phyloP scores from a whole-genome alignment of 495 filamentous ascomycete genomes.

The Penicillium herquei region DNA sequence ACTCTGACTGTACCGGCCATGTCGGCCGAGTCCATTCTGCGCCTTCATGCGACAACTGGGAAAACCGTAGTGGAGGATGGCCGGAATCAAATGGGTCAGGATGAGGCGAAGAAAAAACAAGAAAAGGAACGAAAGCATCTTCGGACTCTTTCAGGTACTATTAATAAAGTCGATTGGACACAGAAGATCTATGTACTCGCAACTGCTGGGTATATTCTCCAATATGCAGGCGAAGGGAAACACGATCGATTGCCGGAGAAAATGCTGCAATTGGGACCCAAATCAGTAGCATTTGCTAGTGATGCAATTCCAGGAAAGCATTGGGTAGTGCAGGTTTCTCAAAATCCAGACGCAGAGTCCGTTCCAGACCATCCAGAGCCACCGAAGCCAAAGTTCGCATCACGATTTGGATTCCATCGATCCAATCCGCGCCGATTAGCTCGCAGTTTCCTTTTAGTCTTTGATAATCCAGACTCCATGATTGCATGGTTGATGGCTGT shows the following conservation, averaged over 20 bases:
- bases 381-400: slow-evolving; percentile 42
- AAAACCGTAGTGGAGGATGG: slow-evolving; percentile 20
- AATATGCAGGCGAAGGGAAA: slow-evolving; percentile 79
- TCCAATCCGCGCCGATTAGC: slow-evolving; percentile 60
- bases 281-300: slow-evolving; percentile 90
- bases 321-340: slow-evolving; percentile 90
- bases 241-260: slow-evolving; percentile 85
- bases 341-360: slow-evolving; percentile 61
- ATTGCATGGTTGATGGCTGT: slow-evolving; percentile 71
- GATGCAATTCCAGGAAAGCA: slow-evolving; percentile 91
- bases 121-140: slow-evolving; percentile 44
- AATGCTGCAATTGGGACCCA: slow-evolving; percentile 75
- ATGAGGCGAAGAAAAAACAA: slow-evolving; percentile 37
- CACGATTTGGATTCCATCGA: slow-evolving; percentile 61
- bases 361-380: slow-evolving; percentile 48
- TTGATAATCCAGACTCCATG: slow-evolving; percentile 80
- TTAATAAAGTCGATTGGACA: slow-evolving; percentile 70
- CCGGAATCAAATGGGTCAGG: slow-evolving; percentile 1
- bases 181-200: slow-evolving; percentile 81
- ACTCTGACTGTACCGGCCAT: slow-evolving; percentile 48
- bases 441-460: slow-evolving; percentile 73
- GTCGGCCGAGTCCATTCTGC: slow-evolving; percentile 61
- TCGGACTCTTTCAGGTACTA: slow-evolving; percentile 56
- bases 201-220: slow-evolving; percentile 79
- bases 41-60: slow-evolving; percentile 46